These are phyloP conservation scores for Mariannaea sp. DNA, from an alignment of 2,329 filamentous ascomycete species.

Conservation along the genomic window DNA sequence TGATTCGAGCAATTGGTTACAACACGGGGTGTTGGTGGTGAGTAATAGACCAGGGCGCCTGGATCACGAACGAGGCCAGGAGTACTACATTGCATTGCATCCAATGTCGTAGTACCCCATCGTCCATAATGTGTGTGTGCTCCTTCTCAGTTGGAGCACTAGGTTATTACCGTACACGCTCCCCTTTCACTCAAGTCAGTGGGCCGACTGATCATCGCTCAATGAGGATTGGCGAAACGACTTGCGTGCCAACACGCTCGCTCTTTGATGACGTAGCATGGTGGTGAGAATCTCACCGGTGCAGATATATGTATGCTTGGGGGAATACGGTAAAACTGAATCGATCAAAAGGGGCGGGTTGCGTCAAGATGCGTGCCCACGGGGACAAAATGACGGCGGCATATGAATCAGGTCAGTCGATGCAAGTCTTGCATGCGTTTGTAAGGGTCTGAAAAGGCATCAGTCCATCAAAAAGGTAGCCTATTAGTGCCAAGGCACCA, in stretches of 20 bases:
- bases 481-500: neutral
- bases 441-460: neutral
- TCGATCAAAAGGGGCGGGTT: too few species aligned
- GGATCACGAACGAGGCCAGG: neutral
- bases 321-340: too few species aligned
- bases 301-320: too few species aligned
- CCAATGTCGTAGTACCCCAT: neutral
- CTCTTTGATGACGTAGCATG: slow-evolving; percentile 33
- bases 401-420: too few species aligned
- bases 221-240: slow-evolving; percentile 31
- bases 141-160: neutral
- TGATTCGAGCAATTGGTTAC: neutral
- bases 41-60: neutral
- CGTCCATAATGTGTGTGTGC: too few species aligned
- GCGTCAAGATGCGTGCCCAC: too few species aligned
- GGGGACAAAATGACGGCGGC: neutral
- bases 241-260: too few species aligned
- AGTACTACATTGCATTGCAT: neutral
- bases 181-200: slow-evolving; percentile 2
- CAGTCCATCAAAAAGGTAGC: neutral
- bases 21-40: slow-evolving; percentile 5
- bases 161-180: too few species aligned
- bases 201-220: slow-evolving; percentile 28
- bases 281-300: too few species aligned
- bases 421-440: too few species aligned